Conservation (phyloP, 805 yeast species). For the Lachancea thermotolerans region DNA sequence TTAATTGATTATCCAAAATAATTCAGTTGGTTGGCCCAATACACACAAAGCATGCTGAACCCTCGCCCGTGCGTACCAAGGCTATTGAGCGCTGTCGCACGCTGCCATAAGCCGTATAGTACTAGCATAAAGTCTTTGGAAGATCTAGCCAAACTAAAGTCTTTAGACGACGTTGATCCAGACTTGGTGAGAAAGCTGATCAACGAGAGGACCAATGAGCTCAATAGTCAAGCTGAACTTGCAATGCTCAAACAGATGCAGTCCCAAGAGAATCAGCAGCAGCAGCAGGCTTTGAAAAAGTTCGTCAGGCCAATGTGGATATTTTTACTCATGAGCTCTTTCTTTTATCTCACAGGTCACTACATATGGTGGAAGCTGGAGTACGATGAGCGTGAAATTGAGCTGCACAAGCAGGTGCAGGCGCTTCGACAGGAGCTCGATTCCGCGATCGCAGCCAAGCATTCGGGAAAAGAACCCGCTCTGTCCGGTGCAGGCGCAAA, state of each 20-base stretch:
- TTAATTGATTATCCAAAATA: background rate
- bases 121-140: conserved; percentile 22
- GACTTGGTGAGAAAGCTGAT: conserved; percentile 25
- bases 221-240: conserved; percentile 26
- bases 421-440: conserved; percentile 11
- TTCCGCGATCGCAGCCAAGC: background rate
- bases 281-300: conserved; percentile 17
- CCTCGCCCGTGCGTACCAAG: background rate
- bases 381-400: conserved; percentile 23
- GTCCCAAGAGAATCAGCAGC: conserved; percentile 15
- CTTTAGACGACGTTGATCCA: conserved; percentile 31
- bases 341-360: conserved; percentile 25
- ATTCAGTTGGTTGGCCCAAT: background rate
- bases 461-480: background rate
- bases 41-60: background rate
- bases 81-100: background rate
- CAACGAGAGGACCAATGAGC: conserved; percentile 26
- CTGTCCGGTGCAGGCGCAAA: background rate
- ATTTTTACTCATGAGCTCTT: conserved; percentile 27
- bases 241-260: conserved; percentile 21
- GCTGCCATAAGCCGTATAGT: conserved; percentile 1
- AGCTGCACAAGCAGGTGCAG: conserved; percentile 14
- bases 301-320: conserved; percentile 29
- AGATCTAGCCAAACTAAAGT: conserved; percentile 27
- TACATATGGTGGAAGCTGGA: conserved; percentile 28